Evolutionary conservation across 331 rosid species (phyloP), one percentile per base, ranked within the genome.

Genomic region (Spiraea crenata): DNA sequence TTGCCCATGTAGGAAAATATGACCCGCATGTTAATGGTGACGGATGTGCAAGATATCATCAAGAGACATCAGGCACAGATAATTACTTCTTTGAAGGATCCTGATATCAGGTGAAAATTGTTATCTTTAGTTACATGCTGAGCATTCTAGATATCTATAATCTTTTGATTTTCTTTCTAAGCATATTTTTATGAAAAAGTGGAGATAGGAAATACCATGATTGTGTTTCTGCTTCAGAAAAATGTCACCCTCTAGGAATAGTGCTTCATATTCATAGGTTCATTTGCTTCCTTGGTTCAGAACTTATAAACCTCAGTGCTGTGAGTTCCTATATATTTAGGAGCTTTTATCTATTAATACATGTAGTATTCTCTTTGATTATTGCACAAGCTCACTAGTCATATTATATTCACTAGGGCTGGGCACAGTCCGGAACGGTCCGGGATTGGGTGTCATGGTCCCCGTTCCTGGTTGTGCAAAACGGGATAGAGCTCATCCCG

Each of bases 11-110:
- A 95, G 99, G 99, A 95, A 86, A 95, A 95, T 77, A 95, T 95
- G 99, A 81, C 93, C 57, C 86, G 99, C 80, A 95, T 95, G 99
- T 79, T 95, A 84, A 83, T 95, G 99, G 99, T 95, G 52, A 85
- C 98, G 54, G 99, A 95, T 77, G 95, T 95, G 83, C 99, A 95
- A 91, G 99, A 95, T 85, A 89, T 91, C 72, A 95, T 95, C 72
- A 95, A 95, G 86, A 86, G 92, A 76, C 99, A 95, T 80, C 99
- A 95, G 76, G 98, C 99, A 77, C 99, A 95, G 85, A 95, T 95
- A 74, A 95, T 95, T 79, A 95, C 98, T 74, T 95, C 99, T 34
- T 81, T 95, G 82, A 95, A 95, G 85, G 99, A 95, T 88, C 99
- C 99, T 8, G 99, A 95, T 77, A 92, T 95, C 88, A 95, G 99